A percentile compares a stretch with the other conserved stretches of the same genome.
Conservation (phyloP, 1,284 basidiomycete species). For the Marasmius tenuissimus region DNA sequence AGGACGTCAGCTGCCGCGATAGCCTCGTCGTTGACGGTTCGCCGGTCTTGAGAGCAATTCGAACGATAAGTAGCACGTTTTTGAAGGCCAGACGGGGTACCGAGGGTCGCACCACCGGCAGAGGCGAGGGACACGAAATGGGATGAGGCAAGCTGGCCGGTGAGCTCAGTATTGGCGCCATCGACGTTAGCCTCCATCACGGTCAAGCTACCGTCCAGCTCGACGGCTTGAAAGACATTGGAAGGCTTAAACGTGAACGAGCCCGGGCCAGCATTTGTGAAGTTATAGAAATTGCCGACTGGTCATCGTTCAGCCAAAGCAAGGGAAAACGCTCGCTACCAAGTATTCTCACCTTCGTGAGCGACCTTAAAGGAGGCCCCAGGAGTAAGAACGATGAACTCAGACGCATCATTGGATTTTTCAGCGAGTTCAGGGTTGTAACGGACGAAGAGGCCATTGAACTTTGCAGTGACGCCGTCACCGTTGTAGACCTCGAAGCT, state of each 20-base stretch:
- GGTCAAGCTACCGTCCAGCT: conserved; percentile 5
- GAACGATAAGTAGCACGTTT: conserved; percentile 7
- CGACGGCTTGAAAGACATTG: conserved; percentile 50
- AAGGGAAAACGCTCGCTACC: no score
- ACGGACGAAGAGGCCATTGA: conserved; percentile 6
- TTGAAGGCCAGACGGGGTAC: background rate
- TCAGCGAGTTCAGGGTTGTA: conserved; percentile 2
- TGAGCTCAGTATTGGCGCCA: background rate
- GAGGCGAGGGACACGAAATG: background rate
- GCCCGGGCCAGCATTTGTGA: conserved; percentile 21
- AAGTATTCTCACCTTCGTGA: conserved; percentile 14
- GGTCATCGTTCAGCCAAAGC: no score
- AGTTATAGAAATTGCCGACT: conserved; percentile 9
- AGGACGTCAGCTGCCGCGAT: conserved; percentile 3
- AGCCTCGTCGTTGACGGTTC: conserved; percentile 4
- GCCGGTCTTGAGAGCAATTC: background rate
- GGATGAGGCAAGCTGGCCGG: conserved; percentile 6
- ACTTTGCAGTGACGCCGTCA: background rate
- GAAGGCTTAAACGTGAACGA: conserved; percentile 50
- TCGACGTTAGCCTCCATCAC: conserved; percentile 1
- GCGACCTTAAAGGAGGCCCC: conserved; percentile 7
- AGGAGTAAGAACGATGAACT: conserved; percentile 1
- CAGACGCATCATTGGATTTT: background rate
- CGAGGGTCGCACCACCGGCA: background rate
- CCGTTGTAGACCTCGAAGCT: conserved; percentile 2